These are phyloP conservation scores for Fusarium sp. DNA, from an alignment of 2,329 filamentous ascomycete species.

Conservation along the genomic window DNA sequence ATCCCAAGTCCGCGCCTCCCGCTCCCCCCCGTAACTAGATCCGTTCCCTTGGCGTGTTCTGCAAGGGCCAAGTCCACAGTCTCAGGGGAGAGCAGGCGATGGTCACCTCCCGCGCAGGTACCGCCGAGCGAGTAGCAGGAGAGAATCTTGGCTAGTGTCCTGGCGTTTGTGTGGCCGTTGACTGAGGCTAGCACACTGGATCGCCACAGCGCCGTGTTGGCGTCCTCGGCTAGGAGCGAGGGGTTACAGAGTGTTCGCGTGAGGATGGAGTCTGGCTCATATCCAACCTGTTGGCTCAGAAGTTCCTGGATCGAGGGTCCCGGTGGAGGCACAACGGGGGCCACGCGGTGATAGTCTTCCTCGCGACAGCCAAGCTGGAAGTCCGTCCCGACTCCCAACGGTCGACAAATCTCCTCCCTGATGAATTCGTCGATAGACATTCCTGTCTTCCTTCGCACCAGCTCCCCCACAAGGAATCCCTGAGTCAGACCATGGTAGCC, in stretches of 20 bases:
- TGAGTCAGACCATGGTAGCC: background rate
- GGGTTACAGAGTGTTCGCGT: background rate
- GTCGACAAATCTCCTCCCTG: background rate
- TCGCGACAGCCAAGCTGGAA: background rate
- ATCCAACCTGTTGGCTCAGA: background rate
- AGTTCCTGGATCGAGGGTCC: background rate
- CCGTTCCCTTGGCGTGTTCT: background rate
- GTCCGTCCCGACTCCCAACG: background rate
- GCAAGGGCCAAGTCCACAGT: background rate
- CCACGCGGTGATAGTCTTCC: background rate
- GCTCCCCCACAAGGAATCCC: background rate
- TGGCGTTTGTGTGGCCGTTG: background rate
- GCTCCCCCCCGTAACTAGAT: background rate
- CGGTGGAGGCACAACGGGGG: background rate
- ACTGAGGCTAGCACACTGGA: background rate
- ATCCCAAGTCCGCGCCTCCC: background rate
- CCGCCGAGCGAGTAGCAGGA: background rate
- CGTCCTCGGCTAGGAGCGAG: background rate
- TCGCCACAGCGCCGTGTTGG: background rate
- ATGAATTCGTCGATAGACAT: background rate
- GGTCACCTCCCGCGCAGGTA: rapidly evolving
- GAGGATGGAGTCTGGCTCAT: background rate
- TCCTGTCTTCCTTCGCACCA: background rate
- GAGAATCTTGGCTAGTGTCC: background rate
- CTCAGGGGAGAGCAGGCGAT: background rate